A percentile compares a stretch with the other conserved stretches of the same genome.
These are phyloP conservation scores for Crucibulum laeve DNA, from an alignment of 768 basidiomycete genomes.

Conservation along the genomic window DNA sequence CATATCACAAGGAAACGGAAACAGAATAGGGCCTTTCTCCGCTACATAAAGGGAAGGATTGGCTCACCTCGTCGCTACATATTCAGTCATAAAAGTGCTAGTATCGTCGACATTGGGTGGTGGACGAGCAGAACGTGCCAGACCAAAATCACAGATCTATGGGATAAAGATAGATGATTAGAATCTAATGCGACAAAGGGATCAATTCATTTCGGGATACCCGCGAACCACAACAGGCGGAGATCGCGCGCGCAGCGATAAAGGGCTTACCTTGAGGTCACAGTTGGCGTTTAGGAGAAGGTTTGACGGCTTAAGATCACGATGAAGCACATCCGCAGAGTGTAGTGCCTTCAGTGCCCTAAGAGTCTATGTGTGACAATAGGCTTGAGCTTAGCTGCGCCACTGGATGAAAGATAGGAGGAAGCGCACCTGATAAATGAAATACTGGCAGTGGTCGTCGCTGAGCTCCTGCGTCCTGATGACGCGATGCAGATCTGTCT, in stretches of 20 bases:
- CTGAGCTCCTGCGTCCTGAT: conserved; percentile 92
- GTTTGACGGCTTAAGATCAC: conserved; percentile 96
- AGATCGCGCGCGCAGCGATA: background rate
- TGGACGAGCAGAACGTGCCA: conserved; percentile 74
- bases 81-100: conserved; percentile 87
- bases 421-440: conserved; percentile 81
- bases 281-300: conserved; percentile 94
- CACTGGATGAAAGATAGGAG: too few relatives aligned
- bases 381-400: too few relatives aligned
- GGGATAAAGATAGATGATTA: conserved; percentile 3
- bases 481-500: conserved; percentile 95
- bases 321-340: conserved; percentile 90
- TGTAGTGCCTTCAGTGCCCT: conserved; percentile 94
- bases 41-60: conserved; percentile 5
- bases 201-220: background rate
- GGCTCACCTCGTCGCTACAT: conserved; percentile 83
- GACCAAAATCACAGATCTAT: conserved; percentile 83
- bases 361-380: conserved; percentile 61
- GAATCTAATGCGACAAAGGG: background rate
- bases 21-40: background rate
- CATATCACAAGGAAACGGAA: background rate
- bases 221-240: background rate
- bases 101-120: conserved; percentile 74
- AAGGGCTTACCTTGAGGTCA: conserved; percentile 74
- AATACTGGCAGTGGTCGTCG: conserved; percentile 97